Evolutionary conservation across 2,329 filamentous ascomycete genomes (phyloP).

Genomic region (Fusarium sp.): DNA sequence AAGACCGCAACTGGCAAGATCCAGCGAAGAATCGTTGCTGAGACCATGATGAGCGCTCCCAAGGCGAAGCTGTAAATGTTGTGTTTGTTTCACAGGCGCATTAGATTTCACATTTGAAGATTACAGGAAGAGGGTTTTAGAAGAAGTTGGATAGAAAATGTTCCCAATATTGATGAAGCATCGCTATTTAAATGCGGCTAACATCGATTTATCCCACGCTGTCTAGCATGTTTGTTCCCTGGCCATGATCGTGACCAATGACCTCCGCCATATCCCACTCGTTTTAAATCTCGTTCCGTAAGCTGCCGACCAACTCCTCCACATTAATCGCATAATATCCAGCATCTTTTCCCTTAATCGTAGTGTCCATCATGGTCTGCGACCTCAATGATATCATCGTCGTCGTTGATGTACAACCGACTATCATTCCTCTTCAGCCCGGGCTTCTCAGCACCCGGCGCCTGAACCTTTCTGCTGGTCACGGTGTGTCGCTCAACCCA

Average conservation of each 20-base stretch:
- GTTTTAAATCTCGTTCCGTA: neutral
- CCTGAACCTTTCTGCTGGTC: conserved; percentile 26
- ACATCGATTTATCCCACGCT: conserved; percentile 3
- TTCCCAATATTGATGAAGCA: conserved; percentile 6
- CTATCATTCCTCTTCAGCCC: conserved; percentile 39
- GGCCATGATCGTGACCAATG: neutral
- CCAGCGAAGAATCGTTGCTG: conserved; percentile 85
- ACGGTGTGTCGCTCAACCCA: conserved; percentile 52
- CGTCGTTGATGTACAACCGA: conserved; percentile 40
- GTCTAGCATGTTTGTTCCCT: conserved; percentile 1
- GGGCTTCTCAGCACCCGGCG: conserved; percentile 8
- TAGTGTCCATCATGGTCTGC: conserved; percentile 39
- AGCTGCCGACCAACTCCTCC: neutral
- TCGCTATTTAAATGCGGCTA: conserved; percentile 16
- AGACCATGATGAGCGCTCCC: conserved; percentile 76
- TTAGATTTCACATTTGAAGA: neutral
- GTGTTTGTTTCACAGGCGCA: neutral
- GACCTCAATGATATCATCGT: conserved; percentile 42
- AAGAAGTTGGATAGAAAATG: conserved; percentile 12
- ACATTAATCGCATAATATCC: conserved; percentile 15
- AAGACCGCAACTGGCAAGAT: conserved; percentile 95
- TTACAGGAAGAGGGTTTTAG: neutral
- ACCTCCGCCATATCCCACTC: neutral
- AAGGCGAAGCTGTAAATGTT: conserved; percentile 63
- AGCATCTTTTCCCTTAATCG: conserved; percentile 17